Conservation (phyloP, 495 filamentous ascomycete species). For the Niebla homalea region DNA sequence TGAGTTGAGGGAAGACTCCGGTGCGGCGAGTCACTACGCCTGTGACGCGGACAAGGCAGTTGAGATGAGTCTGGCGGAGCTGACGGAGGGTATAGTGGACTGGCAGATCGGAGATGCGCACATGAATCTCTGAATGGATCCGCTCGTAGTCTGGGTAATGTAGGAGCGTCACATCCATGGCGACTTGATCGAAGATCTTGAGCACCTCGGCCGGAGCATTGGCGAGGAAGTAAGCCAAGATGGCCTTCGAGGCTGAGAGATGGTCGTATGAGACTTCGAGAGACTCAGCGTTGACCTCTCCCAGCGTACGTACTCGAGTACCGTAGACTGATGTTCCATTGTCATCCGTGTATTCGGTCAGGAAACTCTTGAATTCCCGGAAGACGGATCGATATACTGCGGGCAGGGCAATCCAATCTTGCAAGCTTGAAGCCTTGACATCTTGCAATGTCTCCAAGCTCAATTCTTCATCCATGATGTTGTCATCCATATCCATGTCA, state of each 20-base stretch:
- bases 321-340: constrained; percentile 85
- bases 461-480: constrained; percentile 89
- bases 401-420: constrained; percentile 87
- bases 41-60: constrained; percentile 86
- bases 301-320: constrained; percentile 78
- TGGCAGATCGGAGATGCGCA: constrained; percentile 89
- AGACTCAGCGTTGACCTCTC: constrained; percentile 91
- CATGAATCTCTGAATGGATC: constrained; percentile 96
- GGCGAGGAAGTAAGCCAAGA: constrained; percentile 91
- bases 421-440: constrained; percentile 82
- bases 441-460: constrained; percentile 84
- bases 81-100: constrained; percentile 95
- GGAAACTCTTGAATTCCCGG: constrained; percentile 91
- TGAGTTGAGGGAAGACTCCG: constrained; percentile 97
- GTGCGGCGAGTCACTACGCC: constrained; percentile 92
- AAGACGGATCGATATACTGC: constrained; percentile 88
- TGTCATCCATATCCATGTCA: constrained; percentile 73
- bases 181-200: constrained; percentile 93
- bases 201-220: constrained; percentile 89
- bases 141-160: constrained; percentile 96
- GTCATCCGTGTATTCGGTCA: constrained; percentile 89
- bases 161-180: constrained; percentile 86
- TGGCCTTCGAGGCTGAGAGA: constrained; percentile 77
- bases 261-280: constrained; percentile 95
- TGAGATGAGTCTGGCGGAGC: constrained; percentile 89